Evolutionary conservation across 306 rosid genomes (phyloP).

Genomic region (Dicorynia guianensis): DNA sequence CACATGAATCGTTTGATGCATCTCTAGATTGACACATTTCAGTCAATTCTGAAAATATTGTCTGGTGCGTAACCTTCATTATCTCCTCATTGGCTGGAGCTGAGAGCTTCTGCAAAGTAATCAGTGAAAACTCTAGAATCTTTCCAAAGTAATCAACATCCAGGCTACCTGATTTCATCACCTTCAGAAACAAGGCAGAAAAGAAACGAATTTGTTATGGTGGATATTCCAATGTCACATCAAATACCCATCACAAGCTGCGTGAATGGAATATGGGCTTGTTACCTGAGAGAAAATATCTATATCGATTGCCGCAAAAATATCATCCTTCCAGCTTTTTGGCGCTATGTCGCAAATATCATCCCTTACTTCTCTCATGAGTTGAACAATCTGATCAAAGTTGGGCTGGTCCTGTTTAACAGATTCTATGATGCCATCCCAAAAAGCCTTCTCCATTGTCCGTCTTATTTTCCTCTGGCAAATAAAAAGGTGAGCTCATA

Average conservation of each 20-base stretch:
- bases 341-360: conserved; percentile 90
- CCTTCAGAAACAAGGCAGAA: conserved; percentile 53
- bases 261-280: conserved; percentile 22
- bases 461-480: conserved; percentile 74
- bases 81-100: conserved; percentile 78
- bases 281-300: conserved; percentile 83
- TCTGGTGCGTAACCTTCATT: conserved; percentile 61
- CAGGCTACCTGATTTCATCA: conserved; percentile 76
- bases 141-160: conserved; percentile 84
- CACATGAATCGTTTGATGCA: conserved; percentile 65
- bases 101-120: conserved; percentile 83
- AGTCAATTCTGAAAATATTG: conserved; percentile 66
- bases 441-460: conserved; percentile 89
- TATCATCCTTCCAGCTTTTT: conserved; percentile 77
- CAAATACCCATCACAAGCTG: conserved; percentile 28
- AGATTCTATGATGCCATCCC: conserved; percentile 89
- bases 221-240: conserved; percentile 17
- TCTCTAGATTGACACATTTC: conserved; percentile 66
- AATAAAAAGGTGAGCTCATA: conserved; percentile 4
- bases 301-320: conserved; percentile 75
- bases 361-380: conserved; percentile 86
- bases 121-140: conserved; percentile 80
- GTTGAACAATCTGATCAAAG: conserved; percentile 73
- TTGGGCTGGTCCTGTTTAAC: conserved; percentile 70
- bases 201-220: conserved; percentile 29